Conservation (phyloP, 1,139 yeast genomes). For the Taphrina pruni region DNA sequence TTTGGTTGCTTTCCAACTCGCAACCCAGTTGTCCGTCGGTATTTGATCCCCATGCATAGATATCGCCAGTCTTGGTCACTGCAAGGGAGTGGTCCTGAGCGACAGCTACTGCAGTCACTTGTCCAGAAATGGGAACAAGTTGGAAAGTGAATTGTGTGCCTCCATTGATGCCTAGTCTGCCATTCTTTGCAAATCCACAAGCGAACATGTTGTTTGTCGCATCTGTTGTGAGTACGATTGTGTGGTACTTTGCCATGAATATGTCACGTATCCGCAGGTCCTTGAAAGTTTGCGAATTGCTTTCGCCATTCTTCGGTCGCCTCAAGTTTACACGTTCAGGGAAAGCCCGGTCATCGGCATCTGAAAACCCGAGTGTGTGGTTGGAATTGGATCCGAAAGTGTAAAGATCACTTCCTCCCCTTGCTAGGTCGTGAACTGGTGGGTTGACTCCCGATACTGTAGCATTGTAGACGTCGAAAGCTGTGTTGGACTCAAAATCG, state of each 20-base stretch:
- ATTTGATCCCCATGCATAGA: constrained; percentile 83
- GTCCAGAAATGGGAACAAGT: constrained; percentile 50
- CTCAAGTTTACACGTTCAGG: constrained; percentile 51
- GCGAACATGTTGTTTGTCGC: constrained; percentile 58
- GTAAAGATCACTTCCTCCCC: constrained; percentile 55
- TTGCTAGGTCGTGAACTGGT: constrained; percentile 56
- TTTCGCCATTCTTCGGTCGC: constrained; percentile 23
- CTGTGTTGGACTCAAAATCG: constrained; percentile 65
- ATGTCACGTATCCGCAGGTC: constrained; percentile 55
- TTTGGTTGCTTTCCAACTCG: constrained; percentile 50
- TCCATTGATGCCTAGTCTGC: constrained; percentile 68
- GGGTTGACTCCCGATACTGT: constrained; percentile 47
- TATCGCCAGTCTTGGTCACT: constrained; percentile 59
- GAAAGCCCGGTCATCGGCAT: constrained; percentile 61
- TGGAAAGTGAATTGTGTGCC: constrained; percentile 52
- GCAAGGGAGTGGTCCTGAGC: constrained; percentile 73
- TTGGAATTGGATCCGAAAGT: constrained; percentile 72
- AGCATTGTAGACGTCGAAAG: constrained; percentile 47
- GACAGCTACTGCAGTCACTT: constrained; percentile 58
- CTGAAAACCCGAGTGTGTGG: constrained; percentile 72
- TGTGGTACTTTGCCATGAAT: constrained; percentile 68
- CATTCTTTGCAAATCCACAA: constrained; percentile 74
- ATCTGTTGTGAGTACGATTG: constrained; percentile 64
- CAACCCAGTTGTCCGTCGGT: constrained; percentile 70
- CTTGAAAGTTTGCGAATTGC: constrained; percentile 26